phyloP scores from a whole-genome alignment of 352 stramenopile genomes.

The Phytopythium mirpurense region DNA sequence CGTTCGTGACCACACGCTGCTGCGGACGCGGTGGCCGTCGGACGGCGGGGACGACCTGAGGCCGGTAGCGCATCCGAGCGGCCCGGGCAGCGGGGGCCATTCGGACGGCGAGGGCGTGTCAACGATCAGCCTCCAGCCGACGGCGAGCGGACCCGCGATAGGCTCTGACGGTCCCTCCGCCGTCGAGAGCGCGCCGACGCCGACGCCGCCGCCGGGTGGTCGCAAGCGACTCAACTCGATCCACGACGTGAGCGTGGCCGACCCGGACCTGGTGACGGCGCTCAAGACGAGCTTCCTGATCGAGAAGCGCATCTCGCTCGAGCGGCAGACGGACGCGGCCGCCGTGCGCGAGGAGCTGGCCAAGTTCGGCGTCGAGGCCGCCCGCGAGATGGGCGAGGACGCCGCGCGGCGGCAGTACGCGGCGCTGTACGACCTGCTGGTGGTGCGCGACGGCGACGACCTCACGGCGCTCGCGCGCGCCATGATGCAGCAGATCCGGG shows the following conservation, averaged over 20 bases:
- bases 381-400: constrained; percentile 10
- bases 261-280: constrained; percentile 47
- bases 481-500: constrained; percentile 62
- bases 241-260: constrained; percentile 46
- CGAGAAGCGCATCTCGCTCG: constrained; percentile 65
- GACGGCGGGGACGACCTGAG: no score
- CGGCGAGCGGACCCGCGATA: no score
- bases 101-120: no score
- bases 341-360: constrained; percentile 38
- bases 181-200: not conserved
- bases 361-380: constrained; percentile 51
- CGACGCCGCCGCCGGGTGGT: not conserved
- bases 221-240: constrained; percentile 32
- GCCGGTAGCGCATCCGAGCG: no score
- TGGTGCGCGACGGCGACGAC: constrained; percentile 65
- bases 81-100: no score
- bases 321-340: constrained; percentile 29
- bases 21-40: not conserved
- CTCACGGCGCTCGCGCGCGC: constrained; percentile 46
- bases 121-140: no score
- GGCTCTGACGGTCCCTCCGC: no score
- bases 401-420: constrained; percentile 35
- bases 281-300: constrained; percentile 59
- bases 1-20: constrained; percentile 32
- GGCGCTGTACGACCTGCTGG: constrained; percentile 55